These are phyloP conservation scores for Thraustochytrium sp. DNA, from an alignment of 352 stramenopile species.

Conservation along the genomic window DNA sequence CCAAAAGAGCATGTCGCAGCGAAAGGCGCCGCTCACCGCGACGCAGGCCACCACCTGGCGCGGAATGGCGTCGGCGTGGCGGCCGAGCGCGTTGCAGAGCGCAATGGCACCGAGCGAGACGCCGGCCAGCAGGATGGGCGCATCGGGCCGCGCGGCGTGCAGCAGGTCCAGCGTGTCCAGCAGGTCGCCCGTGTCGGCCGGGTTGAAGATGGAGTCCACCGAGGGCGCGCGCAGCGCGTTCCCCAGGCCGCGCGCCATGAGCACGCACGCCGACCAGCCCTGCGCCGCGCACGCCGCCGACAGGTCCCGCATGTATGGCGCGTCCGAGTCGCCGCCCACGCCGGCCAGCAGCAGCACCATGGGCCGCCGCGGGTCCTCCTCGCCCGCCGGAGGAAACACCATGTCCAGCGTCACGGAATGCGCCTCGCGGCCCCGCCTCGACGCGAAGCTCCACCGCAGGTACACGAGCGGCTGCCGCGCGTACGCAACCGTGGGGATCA, in stretches of 20 bases:
- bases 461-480: not conserved
- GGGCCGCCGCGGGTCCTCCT: not conserved
- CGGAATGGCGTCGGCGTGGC: not conserved
- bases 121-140: conserved; percentile 1
- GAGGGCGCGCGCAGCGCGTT: not conserved
- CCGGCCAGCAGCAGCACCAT: conserved; percentile 3
- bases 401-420: conserved; percentile 10
- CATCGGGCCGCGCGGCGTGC: not conserved
- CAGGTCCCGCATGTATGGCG: conserved; percentile 13
- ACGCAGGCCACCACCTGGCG: not conserved
- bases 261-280: not conserved
- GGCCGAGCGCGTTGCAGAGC: conserved; percentile 13
- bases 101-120: conserved; percentile 9
- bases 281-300: not conserved
- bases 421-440: not conserved
- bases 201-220: not conserved
- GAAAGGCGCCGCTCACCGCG: conserved; percentile 2
- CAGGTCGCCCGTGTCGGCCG: not conserved
- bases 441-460: not conserved
- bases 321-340: conserved; percentile 37
- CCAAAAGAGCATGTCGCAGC: conserved; percentile 15
- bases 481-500: not conserved
- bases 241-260: not conserved
- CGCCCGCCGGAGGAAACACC: not conserved
- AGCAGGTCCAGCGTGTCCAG: conserved; percentile 3